These are phyloP conservation scores for Arthrobotrys pseudoclavata DNA, from an alignment of 2,329 filamentous ascomycete genomes.

Conservation along the genomic window DNA sequence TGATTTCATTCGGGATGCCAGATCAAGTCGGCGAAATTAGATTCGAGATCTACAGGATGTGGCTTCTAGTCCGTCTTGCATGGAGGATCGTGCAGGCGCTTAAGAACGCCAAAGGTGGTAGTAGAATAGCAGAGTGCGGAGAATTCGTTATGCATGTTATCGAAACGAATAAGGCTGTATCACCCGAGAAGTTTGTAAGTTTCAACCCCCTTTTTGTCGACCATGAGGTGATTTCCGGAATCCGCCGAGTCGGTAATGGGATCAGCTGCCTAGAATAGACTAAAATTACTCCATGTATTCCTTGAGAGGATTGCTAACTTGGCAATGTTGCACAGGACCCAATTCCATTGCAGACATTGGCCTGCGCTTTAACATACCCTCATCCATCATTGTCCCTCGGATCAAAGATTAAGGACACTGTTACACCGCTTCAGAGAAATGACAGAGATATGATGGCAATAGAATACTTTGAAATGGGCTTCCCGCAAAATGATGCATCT, in stretches of 20 bases:
- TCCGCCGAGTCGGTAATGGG: constrained; percentile 23
- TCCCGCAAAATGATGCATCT: constrained; percentile 37
- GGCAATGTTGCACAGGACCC: constrained; percentile 49
- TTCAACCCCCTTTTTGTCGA: constrained; percentile 11
- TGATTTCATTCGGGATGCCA: constrained; percentile 53
- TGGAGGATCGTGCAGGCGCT: constrained; percentile 59
- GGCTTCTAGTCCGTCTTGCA: constrained; percentile 54
- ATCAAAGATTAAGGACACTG: constrained; percentile 46
- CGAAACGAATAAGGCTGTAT: constrained; percentile 58
- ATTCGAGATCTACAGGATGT: constrained; percentile 60
- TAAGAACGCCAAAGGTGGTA: constrained; percentile 58
- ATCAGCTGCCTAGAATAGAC: constrained; percentile 20
- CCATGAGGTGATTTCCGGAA: constrained; percentile 29
- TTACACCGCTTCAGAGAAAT: constrained; percentile 46
- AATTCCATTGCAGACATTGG: constrained; percentile 55
- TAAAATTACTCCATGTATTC: constrained; percentile 5
- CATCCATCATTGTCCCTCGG: constrained; percentile 50
- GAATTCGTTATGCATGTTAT: constrained; percentile 54
- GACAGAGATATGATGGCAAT: constrained; percentile 56
- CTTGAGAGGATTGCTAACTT: constrained; percentile 31
- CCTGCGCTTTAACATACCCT: constrained; percentile 51
- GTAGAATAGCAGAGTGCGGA: constrained; percentile 52
- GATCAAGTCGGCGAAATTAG: constrained; percentile 57
- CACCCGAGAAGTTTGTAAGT: constrained; percentile 60
- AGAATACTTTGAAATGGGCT: constrained; percentile 57